Evolutionary conservation across 2,329 filamentous ascomycete species (phyloP), one percentile per base, ranked within the genome.

Genomic region (Ascochyta fabae): DNA sequence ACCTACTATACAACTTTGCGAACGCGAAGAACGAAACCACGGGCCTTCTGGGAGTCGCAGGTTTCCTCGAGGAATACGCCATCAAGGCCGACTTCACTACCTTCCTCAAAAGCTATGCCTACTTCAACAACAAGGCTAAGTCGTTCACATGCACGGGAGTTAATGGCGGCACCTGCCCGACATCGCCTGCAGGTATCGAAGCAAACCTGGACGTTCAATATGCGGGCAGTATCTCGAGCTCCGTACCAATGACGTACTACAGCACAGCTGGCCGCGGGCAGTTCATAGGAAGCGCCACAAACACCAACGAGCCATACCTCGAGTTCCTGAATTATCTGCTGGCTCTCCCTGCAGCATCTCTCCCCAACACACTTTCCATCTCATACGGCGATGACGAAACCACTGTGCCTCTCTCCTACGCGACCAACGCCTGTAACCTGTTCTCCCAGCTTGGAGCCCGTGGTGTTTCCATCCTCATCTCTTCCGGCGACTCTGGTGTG

Each of bases 201-300:
- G 62, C 60, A 8, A 61, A 61, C 22, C 38, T 68, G 19, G 65
- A 66, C 39, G 54, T 66, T 24, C 59, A 65, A 27, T 66, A 65
- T 22, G 60, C 58, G 10, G 59, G 60, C 7, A 56, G 54, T 38
- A 65, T 66, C 22, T 56, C 62, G 3, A 59, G 51, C 77, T 39
- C 31, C 36, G 47, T 55, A 42, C 50, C 62, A 59, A 59, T 68
- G 55, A 53, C 47, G 4, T 58, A 58, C 45, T 53, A 47, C 41
- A 92, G 89, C 83, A 98, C 60, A 97, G 98, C 80, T 23, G 86
- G 86, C 10, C 77, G 75, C 23, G 78, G 60, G 69, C 71, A 73
- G 60, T 66, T 78, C 39, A 73, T 58, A 12, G 80, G 85, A 65
- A 79, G 78, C 60, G 54, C 50, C 9, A 58, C 58, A 10, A 80